Base-by-base conservation (phyloP, 768 basidiomycete species). In the Xerocomellus dryophilus region DNA sequence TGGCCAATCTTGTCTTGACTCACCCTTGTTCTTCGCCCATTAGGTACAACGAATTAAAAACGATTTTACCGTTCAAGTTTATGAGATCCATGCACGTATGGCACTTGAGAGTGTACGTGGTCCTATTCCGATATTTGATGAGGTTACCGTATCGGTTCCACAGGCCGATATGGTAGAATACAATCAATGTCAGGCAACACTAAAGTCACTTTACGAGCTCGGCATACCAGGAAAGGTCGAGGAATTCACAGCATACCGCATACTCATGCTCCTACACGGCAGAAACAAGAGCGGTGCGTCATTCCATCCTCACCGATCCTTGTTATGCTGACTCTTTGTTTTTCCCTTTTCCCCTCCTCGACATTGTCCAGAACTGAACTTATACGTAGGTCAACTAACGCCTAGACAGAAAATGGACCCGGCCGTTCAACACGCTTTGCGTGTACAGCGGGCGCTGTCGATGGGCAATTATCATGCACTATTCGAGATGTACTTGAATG, bases 11-110 rank as follows among this genome's bases (percentile, higher is more conserved):
- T 18, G 34, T 51, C 45, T 47, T 60, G 54, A 54, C 51, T n/a
- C n/a, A 31, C 50, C 23, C 38, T 38, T 54, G 48, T 43, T 42
- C 53, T 47, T 61, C 29, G 3, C 25, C 43, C 36, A 41, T 21
- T 42, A 98, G 96, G 96, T 99, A 21, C 97, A 99, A 75, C 87
- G 97, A 31, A 97, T 99, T 61, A 98, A 97, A 76, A 98, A 97
- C 62, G 92, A 96, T 51, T 97, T 99, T 65, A 98, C 97, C 7
- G 93, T 96, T 25, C 81, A 88, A 70, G 97, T 97, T 11, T 99
- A 99, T 67, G 97, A 99, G 69, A 97, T 96, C 36, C 97, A 99
- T 73, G 97, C 93, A 23, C 85, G 97, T 32, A 96, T 98, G 78
- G 97, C 97, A 41, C 77, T 99, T 38, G 92, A 95, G 80, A 86